phyloP scores from a whole-genome alignment of 805 yeast species.

The Ogataea populi-albae region DNA sequence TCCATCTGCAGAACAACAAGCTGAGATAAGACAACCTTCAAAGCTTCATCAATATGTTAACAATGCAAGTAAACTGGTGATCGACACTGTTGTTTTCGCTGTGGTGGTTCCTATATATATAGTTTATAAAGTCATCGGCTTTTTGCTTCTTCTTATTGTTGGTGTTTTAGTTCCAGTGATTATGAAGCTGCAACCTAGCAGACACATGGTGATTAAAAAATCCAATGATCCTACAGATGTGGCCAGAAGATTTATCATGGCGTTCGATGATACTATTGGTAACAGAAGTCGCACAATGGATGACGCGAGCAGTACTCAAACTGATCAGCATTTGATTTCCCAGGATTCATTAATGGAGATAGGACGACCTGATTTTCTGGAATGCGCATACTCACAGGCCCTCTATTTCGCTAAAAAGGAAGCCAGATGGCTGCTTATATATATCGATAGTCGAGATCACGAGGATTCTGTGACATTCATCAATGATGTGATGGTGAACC shows the following conservation, averaged over 20 bases:
- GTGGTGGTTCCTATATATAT: constrained; percentile 28
- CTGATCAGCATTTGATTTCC: constrained; percentile 8
- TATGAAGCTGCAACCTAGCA: constrained; percentile 19
- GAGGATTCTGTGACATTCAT: constrained; percentile 58
- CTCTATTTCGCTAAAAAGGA: constrained; percentile 65
- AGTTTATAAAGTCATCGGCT: constrained; percentile 19
- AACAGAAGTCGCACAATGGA: constrained; percentile 10
- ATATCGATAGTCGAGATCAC: constrained; percentile 69
- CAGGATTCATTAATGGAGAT: constrained; percentile 18
- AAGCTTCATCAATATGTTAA: constrained; percentile 21
- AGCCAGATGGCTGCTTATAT: constrained; percentile 69
- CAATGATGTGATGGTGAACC: constrained; percentile 50
- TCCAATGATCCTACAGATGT: constrained; percentile 31
- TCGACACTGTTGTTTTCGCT: constrained; percentile 18
- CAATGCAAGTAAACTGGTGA: constrained; percentile 8
- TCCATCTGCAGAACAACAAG: constrained; percentile 10
- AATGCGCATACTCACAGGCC: constrained; percentile 81
- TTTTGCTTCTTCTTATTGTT: constrained; percentile 17
- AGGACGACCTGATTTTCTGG: constrained; percentile 46
- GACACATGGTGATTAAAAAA: constrained; percentile 21
- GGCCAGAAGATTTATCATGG: constrained; percentile 31
- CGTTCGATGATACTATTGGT: constrained; percentile 34
- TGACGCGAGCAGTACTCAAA: constrained; percentile 1
- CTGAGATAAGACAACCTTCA: constrained; percentile 16
- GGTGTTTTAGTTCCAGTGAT: constrained; percentile 23